Evolutionary conservation across 2,329 filamentous ascomycete genomes (phyloP).

Genomic region (Colletotrichum tanaceti): DNA sequence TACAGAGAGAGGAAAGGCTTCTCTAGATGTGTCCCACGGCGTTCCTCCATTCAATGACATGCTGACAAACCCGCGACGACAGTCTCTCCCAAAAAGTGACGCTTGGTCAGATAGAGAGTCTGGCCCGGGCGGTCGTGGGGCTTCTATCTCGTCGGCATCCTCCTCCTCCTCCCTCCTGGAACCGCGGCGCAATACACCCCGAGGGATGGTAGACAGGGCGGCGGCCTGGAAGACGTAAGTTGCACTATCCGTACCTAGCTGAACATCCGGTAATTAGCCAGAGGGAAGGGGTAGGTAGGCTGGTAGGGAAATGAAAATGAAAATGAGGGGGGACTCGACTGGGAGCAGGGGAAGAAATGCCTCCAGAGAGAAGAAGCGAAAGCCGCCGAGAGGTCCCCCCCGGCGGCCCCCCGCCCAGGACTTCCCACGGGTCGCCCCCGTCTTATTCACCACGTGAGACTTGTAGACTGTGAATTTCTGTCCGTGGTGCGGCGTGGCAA

Average conservation of each 20-base stretch:
- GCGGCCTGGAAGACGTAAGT: not conserved
- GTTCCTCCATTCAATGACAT: not conserved
- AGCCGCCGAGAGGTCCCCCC: slow-evolving; percentile 15
- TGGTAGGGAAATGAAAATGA: no score
- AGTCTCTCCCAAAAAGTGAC: not conserved
- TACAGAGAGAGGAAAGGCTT: not conserved
- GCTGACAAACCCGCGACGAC: not conserved
- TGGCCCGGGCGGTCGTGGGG: not conserved
- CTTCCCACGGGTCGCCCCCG: slow-evolving; percentile 16
- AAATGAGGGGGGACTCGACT: no score
- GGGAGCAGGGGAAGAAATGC: slow-evolving; percentile 24
- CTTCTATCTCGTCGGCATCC: no score
- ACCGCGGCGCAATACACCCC: slow-evolving; percentile 30
- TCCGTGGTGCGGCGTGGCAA: slow-evolving; percentile 1
- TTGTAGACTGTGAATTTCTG: not conserved
- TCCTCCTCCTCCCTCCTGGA: slow-evolving; percentile 12
- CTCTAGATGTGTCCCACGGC: not conserved
- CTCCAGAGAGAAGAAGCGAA: slow-evolving; percentile 35
- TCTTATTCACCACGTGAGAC: slow-evolving; percentile 5
- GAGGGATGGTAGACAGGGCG: slow-evolving; percentile 15
- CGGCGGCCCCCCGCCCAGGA: slow-evolving; percentile 17
- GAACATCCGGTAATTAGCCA: slow-evolving; percentile 10
- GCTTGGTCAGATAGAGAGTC: not conserved
- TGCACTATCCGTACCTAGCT: no score
- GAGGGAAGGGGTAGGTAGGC: slow-evolving; percentile 3